Base-by-base conservation (phyloP, 257 asterid genomes). In the Orobanche coerulescens region DNA sequence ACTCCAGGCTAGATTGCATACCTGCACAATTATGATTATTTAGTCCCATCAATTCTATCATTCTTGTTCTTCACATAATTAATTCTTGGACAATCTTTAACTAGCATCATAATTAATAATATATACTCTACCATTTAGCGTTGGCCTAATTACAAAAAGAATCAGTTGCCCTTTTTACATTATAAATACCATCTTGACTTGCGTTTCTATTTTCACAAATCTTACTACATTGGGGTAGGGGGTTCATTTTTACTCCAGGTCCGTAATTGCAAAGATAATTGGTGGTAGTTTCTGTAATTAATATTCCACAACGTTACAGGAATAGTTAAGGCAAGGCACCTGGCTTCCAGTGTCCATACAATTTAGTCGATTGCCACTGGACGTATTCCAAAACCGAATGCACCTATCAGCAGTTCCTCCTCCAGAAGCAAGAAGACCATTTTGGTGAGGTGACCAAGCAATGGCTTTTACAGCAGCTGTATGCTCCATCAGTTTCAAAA, bases 371-470 rank as follows among this genome's bases (percentile, higher is more conserved):
- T 80, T 83, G 68, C 99, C 96, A 19, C 82, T 86, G 0, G 81
- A 68, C 12, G 99, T 93, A 61, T 86, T 93, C 99, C 99, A 93
- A 68, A 93, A 93, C 23, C 99, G 94, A 71, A 93, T 93, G 80
- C 99, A 86, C 7, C 97, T 85, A 67, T 93, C 99, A 22, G 96
- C 99, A 28, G 99, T 93, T 61, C 99, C 99, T 51, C 97, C 99
- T 18, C 99, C 99, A 0, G 97, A 93, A 3, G 97, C 97, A 22
- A 89, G 78, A 68, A 89, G 83, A 14, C 97, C 84, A n/a, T 62
- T 83, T 48, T 89, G 95, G 71, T 93, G 97, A 43, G 97, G 99
- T 11, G 99, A 93, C 99, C 99, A 89, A 26, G 99, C 65, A 36
- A 93, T 89, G 64, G 99, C 99, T 72, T 93, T 93, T 11, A 93